phyloP scores from a whole-genome alignment of 2,329 filamentous ascomycete genomes.

The Fusarium redolens region DNA sequence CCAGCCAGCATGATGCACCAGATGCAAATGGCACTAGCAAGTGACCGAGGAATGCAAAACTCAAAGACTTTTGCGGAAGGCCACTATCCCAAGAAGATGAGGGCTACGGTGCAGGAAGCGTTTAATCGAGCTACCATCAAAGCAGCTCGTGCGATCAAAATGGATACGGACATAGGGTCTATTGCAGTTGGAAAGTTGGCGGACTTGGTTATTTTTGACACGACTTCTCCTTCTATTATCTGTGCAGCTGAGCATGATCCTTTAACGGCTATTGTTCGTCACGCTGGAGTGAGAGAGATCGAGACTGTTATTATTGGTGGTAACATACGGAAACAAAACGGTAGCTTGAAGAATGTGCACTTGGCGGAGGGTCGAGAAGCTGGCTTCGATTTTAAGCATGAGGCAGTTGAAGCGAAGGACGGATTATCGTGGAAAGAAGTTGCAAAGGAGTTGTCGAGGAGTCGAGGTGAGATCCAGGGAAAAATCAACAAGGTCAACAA shows the following conservation, averaged over 20 bases:
- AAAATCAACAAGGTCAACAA: neutral
- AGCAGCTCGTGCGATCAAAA: neutral
- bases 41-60: neutral
- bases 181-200: neutral
- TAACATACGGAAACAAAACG: neutral
- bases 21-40: neutral
- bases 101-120: neutral
- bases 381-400: neutral
- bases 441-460: neutral
- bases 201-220: neutral
- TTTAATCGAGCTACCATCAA: slow-evolving; percentile 13
- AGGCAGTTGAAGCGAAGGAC: rapidly evolving
- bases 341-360: neutral
- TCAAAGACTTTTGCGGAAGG: neutral
- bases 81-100: neutral
- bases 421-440: neutral
- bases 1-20: slow-evolving; percentile 16
- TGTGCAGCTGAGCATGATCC: neutral
- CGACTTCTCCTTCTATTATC: neutral
- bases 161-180: slow-evolving; percentile 4
- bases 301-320: slow-evolving; percentile 4
- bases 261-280: neutral
- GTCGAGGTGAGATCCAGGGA: neutral
- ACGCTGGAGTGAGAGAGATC: neutral
- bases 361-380: neutral